Base-by-base conservation (phyloP, 140 eudicot genomes). In the Ambrosia hybrid region DNA sequence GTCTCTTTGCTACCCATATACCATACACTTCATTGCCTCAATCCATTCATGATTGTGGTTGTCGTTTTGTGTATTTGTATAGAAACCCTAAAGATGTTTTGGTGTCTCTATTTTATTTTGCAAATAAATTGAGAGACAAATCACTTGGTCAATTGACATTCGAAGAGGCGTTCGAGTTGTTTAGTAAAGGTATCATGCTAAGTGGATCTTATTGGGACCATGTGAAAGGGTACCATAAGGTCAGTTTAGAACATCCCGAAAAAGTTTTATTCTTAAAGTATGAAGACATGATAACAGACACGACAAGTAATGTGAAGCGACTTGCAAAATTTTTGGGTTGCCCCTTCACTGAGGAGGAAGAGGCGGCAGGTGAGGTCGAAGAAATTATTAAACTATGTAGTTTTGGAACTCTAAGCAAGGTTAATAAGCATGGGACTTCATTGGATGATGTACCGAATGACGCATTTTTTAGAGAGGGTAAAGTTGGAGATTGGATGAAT, bases 321-420 rank as follows among this genome's bases (percentile, higher is more conserved):
- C n/a, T 75, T 17, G 80, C 74, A 0, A 9, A 56, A 38, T 67
- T 67, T 61, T 43, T 67, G 61, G 80, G 58, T 9, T 58, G 9
- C 60, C 80, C 80, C 0, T 75, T 75, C 39, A 58, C 64, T 2
- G 41, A 76, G 2, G 68, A 59, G n/a, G 81, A 76, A 68, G 75
- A 68, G 63, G 39, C 26, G 3, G 3, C 68, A 10, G 79, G 73
- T 55, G 45, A 3, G 10, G 51, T 68, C 4, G 63, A 76, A 17
- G 81, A 69, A 6, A 76, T 68, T 46, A 39, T 68, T 11, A 58
- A 9, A 43, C 21, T 57, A 8, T 76, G 80, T 11, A 58, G 63
- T 59, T 68, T 76, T 4, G 71, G 68, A 68, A 76, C 37, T 9
- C 59, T 30, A 30, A 30, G 34, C 34, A 30, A 30, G 34, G 34